phyloP scores from a whole-genome alignment of 257 asterid species.

The Ballota nigra region DNA sequence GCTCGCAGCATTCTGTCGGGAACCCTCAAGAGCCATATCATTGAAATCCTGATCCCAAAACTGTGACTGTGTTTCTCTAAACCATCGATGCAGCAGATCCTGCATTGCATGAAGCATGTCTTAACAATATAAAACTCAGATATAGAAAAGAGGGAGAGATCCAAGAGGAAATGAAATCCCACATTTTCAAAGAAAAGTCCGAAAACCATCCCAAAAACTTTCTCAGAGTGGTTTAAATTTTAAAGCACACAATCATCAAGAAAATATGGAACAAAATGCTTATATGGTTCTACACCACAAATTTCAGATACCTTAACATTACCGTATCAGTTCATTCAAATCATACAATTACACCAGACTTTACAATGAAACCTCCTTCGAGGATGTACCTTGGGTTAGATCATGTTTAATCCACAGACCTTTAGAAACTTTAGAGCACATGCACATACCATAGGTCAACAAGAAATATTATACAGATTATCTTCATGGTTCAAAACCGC shows the following conservation, averaged over 20 bases:
- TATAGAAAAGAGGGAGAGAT: not conserved
- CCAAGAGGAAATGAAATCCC: not conserved
- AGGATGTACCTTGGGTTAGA: not conserved
- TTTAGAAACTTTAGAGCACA: constrained; percentile 31
- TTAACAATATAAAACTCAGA: constrained; percentile 9
- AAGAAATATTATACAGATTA: not conserved
- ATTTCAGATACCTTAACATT: not conserved
- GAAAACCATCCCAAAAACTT: not conserved
- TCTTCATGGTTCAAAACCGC: not conserved
- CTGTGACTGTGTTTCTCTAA: constrained; percentile 45
- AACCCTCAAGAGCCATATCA: constrained; percentile 35
- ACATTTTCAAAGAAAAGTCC: not conserved
- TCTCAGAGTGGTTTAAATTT: not conserved
- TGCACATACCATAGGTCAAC: constrained; percentile 10
- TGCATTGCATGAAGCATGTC: constrained; percentile 30
- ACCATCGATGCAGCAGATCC: constrained; percentile 69
- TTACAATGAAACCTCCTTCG: not conserved
- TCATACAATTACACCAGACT: not conserved
- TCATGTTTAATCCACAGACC: constrained; percentile 31
- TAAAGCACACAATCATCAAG: constrained; percentile 1
- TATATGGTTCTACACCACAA: not conserved
- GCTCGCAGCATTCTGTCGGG: constrained; percentile 39
- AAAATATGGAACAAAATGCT: not conserved
- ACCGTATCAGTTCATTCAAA: not conserved
- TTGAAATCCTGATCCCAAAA: constrained; percentile 51